These are phyloP conservation scores for Tetrapisispora pingtungensis DNA, from an alignment of 805 yeast species.

Conservation along the genomic window DNA sequence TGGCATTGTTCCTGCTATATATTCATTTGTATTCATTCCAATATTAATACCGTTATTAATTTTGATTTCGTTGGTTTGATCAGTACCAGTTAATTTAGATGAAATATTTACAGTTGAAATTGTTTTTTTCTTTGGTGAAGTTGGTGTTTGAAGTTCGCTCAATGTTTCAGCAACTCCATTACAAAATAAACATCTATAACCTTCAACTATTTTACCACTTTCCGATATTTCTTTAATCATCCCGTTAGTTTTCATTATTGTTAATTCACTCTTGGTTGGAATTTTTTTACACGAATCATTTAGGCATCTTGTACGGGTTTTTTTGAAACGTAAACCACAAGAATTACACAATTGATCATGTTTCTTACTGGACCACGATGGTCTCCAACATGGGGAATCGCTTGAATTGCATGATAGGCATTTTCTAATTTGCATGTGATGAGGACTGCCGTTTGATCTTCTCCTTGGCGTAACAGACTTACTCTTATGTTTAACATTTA, in stretches of 20 bases:
- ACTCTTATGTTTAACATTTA: constrained; percentile 2
- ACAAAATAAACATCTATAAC: constrained; percentile 43
- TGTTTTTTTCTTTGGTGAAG: not conserved
- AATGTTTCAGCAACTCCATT: constrained; percentile 20
- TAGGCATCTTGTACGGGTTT: constrained; percentile 85
- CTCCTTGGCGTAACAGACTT: constrained; percentile 4
- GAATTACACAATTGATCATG: constrained; percentile 96
- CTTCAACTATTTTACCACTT: constrained; percentile 23
- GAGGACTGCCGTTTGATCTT: constrained; percentile 3
- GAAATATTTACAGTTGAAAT: not conserved
- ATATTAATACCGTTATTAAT: not conserved
- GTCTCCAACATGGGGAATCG: constrained; percentile 97
- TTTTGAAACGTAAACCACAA: constrained; percentile 89
- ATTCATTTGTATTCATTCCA: not conserved
- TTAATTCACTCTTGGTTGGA: constrained; percentile 95
- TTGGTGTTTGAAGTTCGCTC: constrained; percentile 1
- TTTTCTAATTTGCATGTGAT: constrained; percentile 32
- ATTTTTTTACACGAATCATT: constrained; percentile 68
- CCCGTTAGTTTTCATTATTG: constrained; percentile 71
- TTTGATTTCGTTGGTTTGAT: not conserved
- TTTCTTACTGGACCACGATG: constrained; percentile 73
- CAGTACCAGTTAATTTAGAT: not conserved
- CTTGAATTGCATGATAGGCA: constrained; percentile 88
- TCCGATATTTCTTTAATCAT: constrained; percentile 24
- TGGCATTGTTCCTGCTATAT: not conserved